A percentile compares a stretch with the other conserved stretches of the same genome.
These are phyloP conservation scores for Oropetium thomaeum DNA, from an alignment of 176 grass and related monocot genomes.

Conservation along the genomic window DNA sequence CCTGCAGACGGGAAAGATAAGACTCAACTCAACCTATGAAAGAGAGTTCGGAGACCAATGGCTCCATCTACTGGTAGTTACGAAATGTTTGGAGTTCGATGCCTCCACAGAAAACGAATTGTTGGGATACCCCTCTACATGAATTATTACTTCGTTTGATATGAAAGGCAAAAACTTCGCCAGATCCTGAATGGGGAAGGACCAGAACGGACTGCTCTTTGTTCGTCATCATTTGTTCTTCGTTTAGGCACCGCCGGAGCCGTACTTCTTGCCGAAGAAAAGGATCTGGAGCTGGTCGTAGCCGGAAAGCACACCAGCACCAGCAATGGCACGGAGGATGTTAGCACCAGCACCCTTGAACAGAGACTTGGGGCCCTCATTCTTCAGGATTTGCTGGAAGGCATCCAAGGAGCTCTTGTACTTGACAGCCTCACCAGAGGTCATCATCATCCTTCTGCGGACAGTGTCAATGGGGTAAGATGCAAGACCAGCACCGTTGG, in stretches of 20 bases:
- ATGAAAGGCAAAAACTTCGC: slow-evolving; percentile 47
- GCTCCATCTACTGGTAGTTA: slow-evolving; percentile 45
- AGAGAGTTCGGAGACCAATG: slow-evolving; percentile 36
- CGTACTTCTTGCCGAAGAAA: slow-evolving; percentile 94
- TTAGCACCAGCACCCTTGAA: slow-evolving; percentile 99
- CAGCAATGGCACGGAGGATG: slow-evolving; percentile 89
- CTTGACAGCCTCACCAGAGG: slow-evolving; percentile 88
- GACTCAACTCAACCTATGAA: slow-evolving; percentile 43
- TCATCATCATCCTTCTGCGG: slow-evolving; percentile 99
- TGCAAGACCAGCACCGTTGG: slow-evolving; percentile 83
- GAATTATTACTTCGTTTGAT: slow-evolving; percentile 55
- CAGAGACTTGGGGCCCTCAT: slow-evolving; percentile 77
- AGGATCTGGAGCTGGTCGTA: slow-evolving; percentile 97
- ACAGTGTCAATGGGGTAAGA: slow-evolving; percentile 92
- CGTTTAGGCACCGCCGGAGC: slow-evolving; percentile 70
- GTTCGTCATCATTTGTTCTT: slow-evolving; percentile 51
- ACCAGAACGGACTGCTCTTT: slow-evolving; percentile 34
- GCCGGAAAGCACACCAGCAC: slow-evolving; percentile 88
- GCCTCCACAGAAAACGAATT: slow-evolving; percentile 60
- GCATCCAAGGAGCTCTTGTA: slow-evolving; percentile 92
- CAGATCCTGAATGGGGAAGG: slow-evolving; percentile 26
- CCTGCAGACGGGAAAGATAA: slow-evolving; percentile 9
- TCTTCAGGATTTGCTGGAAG: slow-evolving; percentile 77
- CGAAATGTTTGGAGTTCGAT: slow-evolving; percentile 38
- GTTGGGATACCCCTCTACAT: slow-evolving; percentile 51